Conservation (phyloP, 2,329 filamentous ascomycete genomes). For the Ophiostoma sp. region DNA sequence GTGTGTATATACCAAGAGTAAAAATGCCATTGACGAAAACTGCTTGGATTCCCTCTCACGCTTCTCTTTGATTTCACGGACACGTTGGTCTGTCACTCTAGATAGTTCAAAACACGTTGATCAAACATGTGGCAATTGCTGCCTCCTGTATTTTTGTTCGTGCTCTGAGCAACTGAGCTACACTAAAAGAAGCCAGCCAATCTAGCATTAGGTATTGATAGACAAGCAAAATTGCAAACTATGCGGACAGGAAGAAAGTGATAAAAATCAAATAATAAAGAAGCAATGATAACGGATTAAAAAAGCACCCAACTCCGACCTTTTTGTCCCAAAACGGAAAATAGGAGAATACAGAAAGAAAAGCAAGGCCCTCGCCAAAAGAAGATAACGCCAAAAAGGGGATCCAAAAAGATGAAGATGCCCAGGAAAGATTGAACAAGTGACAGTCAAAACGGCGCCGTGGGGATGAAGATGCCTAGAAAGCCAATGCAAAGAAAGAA, state of each 20-base stretch:
- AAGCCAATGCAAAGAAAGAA: not conserved
- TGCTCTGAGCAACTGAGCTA: not conserved
- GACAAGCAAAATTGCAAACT: not conserved
- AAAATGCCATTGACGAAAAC: not conserved
- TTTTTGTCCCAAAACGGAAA: slow-evolving; percentile 14
- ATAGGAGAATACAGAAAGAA: not conserved
- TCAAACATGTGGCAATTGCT: not conserved
- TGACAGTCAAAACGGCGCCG: slow-evolving; percentile 15
- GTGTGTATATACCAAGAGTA: not conserved
- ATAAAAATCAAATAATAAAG: not conserved
- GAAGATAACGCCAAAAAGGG: slow-evolving; percentile 16
- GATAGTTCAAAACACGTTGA: too few relatives aligned
- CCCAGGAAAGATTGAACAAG: not conserved
- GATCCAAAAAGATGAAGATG: not conserved
- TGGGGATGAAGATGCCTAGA: not conserved
- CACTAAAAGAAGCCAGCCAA: not conserved
- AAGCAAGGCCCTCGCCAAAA: slow-evolving; percentile 18
- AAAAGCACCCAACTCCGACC: slow-evolving; percentile 17
- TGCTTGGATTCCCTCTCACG: not conserved
- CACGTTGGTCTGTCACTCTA: not conserved
- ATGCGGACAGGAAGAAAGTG: not conserved
- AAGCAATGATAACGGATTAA: not conserved
- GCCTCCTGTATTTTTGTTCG: not conserved
- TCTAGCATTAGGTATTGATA: not conserved
- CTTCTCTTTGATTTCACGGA: not conserved